Percentiles rank a stretch among this genome's conserved stretches.
These are phyloP conservation scores for Volvox africanus DNA, from an alignment of 139 green algal species.

Conservation along the genomic window DNA sequence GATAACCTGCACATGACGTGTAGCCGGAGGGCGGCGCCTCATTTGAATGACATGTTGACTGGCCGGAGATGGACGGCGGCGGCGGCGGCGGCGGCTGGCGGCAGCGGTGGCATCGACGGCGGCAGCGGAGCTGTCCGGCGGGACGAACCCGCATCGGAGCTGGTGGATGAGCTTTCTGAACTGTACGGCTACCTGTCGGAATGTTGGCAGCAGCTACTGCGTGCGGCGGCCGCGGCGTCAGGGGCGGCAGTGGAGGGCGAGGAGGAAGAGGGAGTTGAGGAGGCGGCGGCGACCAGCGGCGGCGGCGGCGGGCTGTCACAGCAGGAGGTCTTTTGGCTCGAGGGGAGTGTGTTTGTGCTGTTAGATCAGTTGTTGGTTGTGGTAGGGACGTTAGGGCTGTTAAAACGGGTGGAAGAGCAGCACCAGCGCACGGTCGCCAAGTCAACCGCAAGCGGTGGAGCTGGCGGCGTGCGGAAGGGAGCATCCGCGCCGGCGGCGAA, in stretches of 20 bases:
- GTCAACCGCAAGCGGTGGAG: neutral
- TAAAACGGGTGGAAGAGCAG: constrained; percentile 10
- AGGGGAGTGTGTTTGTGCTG: constrained; percentile 32
- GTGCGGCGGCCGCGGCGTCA: neutral
- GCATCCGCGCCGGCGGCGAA: neutral
- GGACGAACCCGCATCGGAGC: neutral
- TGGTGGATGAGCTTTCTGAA: constrained; percentile 14
- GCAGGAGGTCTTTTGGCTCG: constrained; percentile 30
- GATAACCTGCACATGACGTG: constrained; percentile 4
- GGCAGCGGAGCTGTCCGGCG: neutral
- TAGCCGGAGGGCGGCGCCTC: neutral
- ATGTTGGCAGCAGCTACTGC: constrained; percentile 11
- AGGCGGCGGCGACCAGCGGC: neutral
- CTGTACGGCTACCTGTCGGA: constrained; percentile 1
- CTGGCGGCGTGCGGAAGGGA: neutral
- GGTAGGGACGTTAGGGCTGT: neutral
- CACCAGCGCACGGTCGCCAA: neutral
- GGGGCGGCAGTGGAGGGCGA: neutral
- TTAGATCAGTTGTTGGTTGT: constrained; percentile 6
- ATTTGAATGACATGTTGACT: constrained; percentile 11
- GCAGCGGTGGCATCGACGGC: neutral
- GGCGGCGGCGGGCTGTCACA: neutral
- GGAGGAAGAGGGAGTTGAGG: neutral
- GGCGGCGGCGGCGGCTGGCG: no score
- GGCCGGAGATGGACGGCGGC: neutral